Base-by-base conservation (phyloP, 495 filamentous ascomycete species). In the Podospora pseudocomata region DNA sequence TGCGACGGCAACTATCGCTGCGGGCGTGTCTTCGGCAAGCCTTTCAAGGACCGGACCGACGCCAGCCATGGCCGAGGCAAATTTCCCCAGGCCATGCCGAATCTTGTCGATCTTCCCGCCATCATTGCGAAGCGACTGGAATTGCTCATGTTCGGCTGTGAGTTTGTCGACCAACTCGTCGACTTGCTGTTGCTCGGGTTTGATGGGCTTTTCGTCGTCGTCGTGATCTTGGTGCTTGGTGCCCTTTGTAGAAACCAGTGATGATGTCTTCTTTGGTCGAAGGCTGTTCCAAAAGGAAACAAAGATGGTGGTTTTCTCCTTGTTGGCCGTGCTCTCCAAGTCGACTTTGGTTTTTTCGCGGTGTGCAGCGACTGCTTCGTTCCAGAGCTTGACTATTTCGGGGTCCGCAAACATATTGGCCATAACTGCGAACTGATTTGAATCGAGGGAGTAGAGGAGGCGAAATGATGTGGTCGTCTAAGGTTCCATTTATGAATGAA, bases 321-420 rank as follows among this genome's bases (percentile, higher is more conserved):
- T 39, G 34, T 63, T 63, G 27, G 11, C 2, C 6, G 18, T 18
- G 6, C 30, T 63, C 5, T 44, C n/a, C 7, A 63, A 23, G 20
- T 63, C 30, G 28, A 63, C 32, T 18, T 28, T 32, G 9, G 61
- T 63, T 49, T 63, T 63, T 20, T 63, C 61, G 19, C 61, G 15
- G 30, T 63, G 61, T 13, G 61, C 32, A 18, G 32, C 16, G 61
- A 63, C 61, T 44, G 61, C 61, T 9, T 63, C 61, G 32, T 63
- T 32, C 61, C 61, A 63, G 5, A 63, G 61, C 20, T 39, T 39
- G 30, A 63, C 61, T 32, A 63, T 49, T 23, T 63, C 61, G 2
- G 61, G 32, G 32, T 63, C 61, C 7, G 61, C 61, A 23, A 63
- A 63, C 28, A 44, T 63, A 15, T 5, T 9, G 13, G 32, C 2